Evolutionary conservation across 2,329 filamentous ascomycete species (phyloP).

Genomic region (Knoxdaviesia proteae): DNA sequence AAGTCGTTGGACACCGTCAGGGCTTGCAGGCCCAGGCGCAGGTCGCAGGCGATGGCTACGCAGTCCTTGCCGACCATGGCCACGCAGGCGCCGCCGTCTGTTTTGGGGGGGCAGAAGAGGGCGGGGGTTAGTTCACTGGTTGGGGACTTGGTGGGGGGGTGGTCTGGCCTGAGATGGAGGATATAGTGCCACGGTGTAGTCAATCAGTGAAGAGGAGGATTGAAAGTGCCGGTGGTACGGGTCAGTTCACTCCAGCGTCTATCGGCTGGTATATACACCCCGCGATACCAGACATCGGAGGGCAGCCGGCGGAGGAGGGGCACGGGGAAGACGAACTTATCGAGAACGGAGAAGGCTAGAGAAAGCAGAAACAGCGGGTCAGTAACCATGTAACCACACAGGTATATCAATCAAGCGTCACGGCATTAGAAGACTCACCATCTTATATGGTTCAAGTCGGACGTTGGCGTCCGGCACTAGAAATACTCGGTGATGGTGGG

Average conservation of each 20-base stretch:
- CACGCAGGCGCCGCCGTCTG: constrained; percentile 79
- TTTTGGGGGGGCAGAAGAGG: constrained; percentile 1
- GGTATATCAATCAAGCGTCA: constrained; percentile 8
- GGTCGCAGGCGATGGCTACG: constrained; percentile 96
- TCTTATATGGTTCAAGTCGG: background rate
- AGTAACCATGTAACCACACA: too few species aligned
- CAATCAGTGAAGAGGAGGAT: too few species aligned
- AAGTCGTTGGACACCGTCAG: constrained; percentile 99
- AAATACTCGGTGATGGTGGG: too few species aligned
- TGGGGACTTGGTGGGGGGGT: background rate
- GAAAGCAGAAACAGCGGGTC: background rate
- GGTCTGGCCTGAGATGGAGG: constrained; percentile 2
- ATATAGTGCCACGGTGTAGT: background rate
- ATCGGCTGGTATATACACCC: too few species aligned
- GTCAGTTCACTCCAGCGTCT: too few species aligned
- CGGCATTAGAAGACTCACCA: constrained; percentile 5
- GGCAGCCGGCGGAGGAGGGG: constrained; percentile 2
- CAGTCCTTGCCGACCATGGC: constrained; percentile 99
- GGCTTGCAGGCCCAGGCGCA: constrained; percentile 88
- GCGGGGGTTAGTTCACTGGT: constrained; percentile 6
- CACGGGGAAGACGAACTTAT: constrained; percentile 48
- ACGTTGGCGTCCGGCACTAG: too few species aligned
- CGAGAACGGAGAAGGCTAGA: constrained; percentile 73
- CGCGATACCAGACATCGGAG: too few species aligned
- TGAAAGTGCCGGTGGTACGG: too few species aligned